These are phyloP conservation scores for Cladophialophora yegresii DNA, from an alignment of 2,329 filamentous ascomycete genomes.

Conservation along the genomic window DNA sequence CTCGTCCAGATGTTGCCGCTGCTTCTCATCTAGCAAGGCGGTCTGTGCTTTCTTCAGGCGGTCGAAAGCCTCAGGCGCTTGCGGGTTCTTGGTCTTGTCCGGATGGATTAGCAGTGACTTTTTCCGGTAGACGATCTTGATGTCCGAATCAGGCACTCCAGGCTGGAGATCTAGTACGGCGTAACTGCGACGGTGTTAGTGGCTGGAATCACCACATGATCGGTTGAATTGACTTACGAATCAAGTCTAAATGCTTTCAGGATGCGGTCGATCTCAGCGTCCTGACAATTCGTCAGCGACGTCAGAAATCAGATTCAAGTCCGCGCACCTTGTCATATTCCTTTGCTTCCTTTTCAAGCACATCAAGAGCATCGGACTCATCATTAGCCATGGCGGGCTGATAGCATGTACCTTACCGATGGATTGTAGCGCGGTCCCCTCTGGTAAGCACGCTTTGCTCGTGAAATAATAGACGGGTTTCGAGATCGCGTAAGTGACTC, in stretches of 20 bases:
- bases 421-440: slow-evolving; percentile 11
- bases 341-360: slow-evolving; percentile 79
- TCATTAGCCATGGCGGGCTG: slow-evolving; percentile 55
- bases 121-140: slow-evolving; percentile 90
- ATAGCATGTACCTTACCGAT: slow-evolving; percentile 35
- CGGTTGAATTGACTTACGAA: slow-evolving; percentile 52
- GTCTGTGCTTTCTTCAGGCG: slow-evolving; percentile 92
- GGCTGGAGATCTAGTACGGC: slow-evolving; percentile 94
- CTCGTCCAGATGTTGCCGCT: slow-evolving; percentile 83
- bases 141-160: slow-evolving; percentile 91
- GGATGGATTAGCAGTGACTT: slow-evolving; percentile 99
- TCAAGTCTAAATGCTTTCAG: slow-evolving; percentile 83
- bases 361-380: slow-evolving; percentile 75
- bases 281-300: slow-evolving; percentile 53
- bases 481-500: not conserved
- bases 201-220: slow-evolving; percentile 5
- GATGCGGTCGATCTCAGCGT: slow-evolving; percentile 94
- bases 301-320: slow-evolving; percentile 27
- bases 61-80: slow-evolving; percentile 93
- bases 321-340: slow-evolving; percentile 79
- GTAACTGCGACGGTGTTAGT: slow-evolving; percentile 59
- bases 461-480: not conserved
- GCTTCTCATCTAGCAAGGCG: slow-evolving; percentile 90
- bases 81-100: slow-evolving; percentile 91
- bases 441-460: not conserved